Percentiles rank a stretch among this genome's conserved stretches.
These are phyloP conservation scores for Chrysochromulina tobinii DNA, from an alignment of 78 protist genomes.

Conservation along the genomic window DNA sequence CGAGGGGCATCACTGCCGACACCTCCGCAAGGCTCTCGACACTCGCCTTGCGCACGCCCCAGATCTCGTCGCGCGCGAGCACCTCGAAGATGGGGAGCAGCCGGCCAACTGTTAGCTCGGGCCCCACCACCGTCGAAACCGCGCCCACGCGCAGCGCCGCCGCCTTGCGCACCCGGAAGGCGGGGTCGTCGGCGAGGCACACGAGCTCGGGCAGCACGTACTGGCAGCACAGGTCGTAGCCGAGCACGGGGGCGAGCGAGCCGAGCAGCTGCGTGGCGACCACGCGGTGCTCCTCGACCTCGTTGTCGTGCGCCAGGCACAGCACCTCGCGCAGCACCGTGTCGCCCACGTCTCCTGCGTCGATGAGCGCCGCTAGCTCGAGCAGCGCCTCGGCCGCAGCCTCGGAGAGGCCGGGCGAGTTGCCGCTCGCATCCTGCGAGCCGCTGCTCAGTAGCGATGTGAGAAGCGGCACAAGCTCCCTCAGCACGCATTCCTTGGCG, in stretches of 20 bases:
- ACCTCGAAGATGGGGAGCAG: conserved; percentile 12
- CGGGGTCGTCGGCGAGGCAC: conserved; percentile 35
- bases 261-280: conserved; percentile 52
- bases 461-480: not conserved
- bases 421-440: not conserved
- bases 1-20: conserved; percentile 40
- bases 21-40: conserved; percentile 48
- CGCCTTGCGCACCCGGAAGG: conserved; percentile 55
- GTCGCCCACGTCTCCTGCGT: conserved; percentile 32
- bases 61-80: conserved; percentile 53
- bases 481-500: not conserved
- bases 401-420: not conserved
- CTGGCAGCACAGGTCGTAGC: not conserved
- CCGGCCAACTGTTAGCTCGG: not conserved
- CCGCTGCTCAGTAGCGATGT: not conserved
- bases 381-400: conserved; percentile 26
- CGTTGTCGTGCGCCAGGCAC: conserved; percentile 56
- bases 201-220: conserved; percentile 43
- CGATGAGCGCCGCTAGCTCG: conserved; percentile 1
- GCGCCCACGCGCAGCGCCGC: conserved; percentile 12
- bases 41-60: conserved; percentile 76
- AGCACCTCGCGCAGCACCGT: conserved; percentile 28
- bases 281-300: conserved; percentile 41
- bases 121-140: not conserved
- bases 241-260: not conserved